Conservation (phyloP, 2,329 filamentous ascomycete species). For the Hymenoscyphus fructigenus region DNA sequence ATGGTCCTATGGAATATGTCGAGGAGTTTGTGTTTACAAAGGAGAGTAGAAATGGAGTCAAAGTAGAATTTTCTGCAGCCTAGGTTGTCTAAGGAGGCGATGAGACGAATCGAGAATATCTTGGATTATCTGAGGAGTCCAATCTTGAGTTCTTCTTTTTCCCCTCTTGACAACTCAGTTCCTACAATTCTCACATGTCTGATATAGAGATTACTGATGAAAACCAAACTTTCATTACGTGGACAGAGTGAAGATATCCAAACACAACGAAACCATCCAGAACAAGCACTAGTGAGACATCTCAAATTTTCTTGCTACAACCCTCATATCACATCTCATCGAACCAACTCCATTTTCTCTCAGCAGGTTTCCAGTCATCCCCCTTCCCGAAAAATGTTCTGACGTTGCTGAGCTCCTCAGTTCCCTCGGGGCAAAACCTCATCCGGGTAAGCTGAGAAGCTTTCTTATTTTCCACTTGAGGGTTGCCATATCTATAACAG, state of each 20-base stretch:
- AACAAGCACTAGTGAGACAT: neutral
- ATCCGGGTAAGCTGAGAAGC: neutral
- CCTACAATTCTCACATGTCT: no score
- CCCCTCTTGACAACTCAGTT: no score
- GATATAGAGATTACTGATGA: no score
- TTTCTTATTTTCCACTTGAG: neutral
- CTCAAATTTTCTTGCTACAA: no score
- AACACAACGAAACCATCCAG: no score
- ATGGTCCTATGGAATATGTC: constrained; percentile 7
- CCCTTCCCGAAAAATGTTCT: constrained; percentile 7
- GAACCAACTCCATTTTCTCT: constrained; percentile 2
- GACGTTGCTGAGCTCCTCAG: neutral
- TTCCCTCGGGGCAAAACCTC: constrained; percentile 1
- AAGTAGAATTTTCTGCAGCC: constrained; percentile 3
- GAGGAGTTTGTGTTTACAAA: constrained; percentile 9
- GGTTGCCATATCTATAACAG: constrained; percentile 8
- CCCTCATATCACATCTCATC: constrained; percentile 3
- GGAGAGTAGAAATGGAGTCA: constrained; percentile 12
- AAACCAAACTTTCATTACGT: no score
- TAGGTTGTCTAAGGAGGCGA: neutral
- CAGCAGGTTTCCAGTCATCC: constrained; percentile 2
- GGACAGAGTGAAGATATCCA: no score
- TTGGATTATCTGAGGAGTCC: no score
- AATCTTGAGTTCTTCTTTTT: no score
- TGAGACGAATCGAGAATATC: no score